These are phyloP conservation scores for Citrus medica DNA, from an alignment of 345 rosid species.

Conservation along the genomic window DNA sequence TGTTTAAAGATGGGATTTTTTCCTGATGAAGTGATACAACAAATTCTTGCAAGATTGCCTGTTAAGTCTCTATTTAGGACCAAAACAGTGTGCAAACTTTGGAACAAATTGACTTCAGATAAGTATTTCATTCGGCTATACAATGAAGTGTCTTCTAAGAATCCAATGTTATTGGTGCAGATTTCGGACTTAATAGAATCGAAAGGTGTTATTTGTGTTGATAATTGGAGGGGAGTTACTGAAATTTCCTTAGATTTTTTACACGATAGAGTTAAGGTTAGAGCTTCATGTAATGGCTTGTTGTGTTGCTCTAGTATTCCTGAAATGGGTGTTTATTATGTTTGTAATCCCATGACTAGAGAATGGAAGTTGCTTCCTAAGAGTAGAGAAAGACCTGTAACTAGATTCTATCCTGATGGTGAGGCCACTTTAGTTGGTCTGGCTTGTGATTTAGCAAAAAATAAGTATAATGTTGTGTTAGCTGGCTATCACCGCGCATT, in stretches of 20 bases:
- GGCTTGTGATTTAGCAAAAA: slow-evolving; percentile 42
- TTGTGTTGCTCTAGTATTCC: slow-evolving; percentile 87
- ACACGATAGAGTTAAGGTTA: slow-evolving; percentile 66
- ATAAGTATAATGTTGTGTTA: slow-evolving; percentile 64
- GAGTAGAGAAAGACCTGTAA: slow-evolving; percentile 64
- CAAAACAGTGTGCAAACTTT: slow-evolving; percentile 71
- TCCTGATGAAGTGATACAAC: slow-evolving; percentile 72
- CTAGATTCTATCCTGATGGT: slow-evolving; percentile 76
- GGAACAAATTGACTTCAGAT: slow-evolving; percentile 60
- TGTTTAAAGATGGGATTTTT: slow-evolving; percentile 31
- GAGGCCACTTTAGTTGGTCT: slow-evolving; percentile 85
- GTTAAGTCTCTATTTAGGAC: slow-evolving; percentile 60
- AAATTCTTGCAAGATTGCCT: slow-evolving; percentile 75
- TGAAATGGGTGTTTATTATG: slow-evolving; percentile 72
- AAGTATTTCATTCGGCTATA: slow-evolving; percentile 50
- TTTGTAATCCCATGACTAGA: slow-evolving; percentile 84
- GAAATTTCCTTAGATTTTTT: slow-evolving; percentile 71
- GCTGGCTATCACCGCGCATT: slow-evolving; percentile 81
- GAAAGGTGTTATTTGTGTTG: slow-evolving; percentile 60
- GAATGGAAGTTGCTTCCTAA: slow-evolving; percentile 60
- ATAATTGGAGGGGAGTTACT: slow-evolving; percentile 57
- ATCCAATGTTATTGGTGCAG: slow-evolving; percentile 56
- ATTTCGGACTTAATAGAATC: slow-evolving; percentile 50
- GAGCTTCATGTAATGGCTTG: slow-evolving; percentile 84
- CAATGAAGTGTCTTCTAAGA: slow-evolving; percentile 49